Evolutionary conservation across 768 basidiomycete genomes (phyloP).

Genomic region (Mycena vitilis): DNA sequence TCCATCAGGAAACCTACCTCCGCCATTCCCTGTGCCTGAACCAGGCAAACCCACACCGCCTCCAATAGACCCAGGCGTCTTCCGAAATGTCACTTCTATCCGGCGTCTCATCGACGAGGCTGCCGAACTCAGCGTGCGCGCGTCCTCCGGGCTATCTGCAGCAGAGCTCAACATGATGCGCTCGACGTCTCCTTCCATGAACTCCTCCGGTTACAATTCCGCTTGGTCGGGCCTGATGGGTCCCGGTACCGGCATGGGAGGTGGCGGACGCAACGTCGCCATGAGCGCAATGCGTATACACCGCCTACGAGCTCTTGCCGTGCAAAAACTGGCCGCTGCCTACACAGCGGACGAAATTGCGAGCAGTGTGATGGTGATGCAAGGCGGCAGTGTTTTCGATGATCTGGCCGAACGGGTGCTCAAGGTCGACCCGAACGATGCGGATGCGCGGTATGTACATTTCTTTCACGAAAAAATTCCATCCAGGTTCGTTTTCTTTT

Average conservation of each 20-base stretch:
- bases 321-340: conserved; percentile 87
- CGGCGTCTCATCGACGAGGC: conserved; percentile 90
- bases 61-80: conserved; percentile 91
- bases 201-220: conserved; percentile 31
- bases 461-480: conserved; percentile 97
- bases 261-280: conserved; percentile 75
- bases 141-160: conserved; percentile 84
- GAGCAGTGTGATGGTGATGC: conserved; percentile 95
- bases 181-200: conserved; percentile 31
- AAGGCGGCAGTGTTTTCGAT: conserved; percentile 91
- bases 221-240: conserved; percentile 79
- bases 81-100: conserved; percentile 79
- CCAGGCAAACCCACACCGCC: conserved; percentile 82
- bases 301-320: conserved; percentile 81
- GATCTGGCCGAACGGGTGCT: conserved; percentile 92
- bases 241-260: conserved; percentile 50
- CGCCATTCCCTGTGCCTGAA: conserved; percentile 64
- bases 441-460: conserved; percentile 61
- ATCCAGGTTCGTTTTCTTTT: conserved; percentile 67
- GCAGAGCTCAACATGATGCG: conserved; percentile 78
- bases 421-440: conserved; percentile 58
- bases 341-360: conserved; percentile 92
- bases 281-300: conserved; percentile 91
- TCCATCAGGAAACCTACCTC: conserved; percentile 43
- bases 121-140: conserved; percentile 87